Evolutionary conservation across 2,329 filamentous ascomycete species (phyloP), one percentile per base, ranked within the genome.

Genomic region (Pseudogymnoascus sp.): DNA sequence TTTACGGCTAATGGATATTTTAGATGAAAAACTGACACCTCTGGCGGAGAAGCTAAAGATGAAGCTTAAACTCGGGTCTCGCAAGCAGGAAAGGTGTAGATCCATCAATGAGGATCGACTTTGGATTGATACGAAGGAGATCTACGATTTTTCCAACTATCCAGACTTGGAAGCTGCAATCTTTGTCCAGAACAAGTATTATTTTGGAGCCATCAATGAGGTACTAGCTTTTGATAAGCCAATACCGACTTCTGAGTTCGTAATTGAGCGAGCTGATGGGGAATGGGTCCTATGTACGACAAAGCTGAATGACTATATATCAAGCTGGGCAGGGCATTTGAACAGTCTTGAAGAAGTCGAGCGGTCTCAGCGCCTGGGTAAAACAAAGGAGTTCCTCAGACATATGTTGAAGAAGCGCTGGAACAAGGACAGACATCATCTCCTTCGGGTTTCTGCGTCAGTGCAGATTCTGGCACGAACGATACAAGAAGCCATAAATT

Each of bases 81-180:
- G n/a, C 28, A 56, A 56, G 50, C n/a, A 56, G 7, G 50, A 56
- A 56, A 33, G 16, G 28, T 56, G 50, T 31, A 56, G 50, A 33
- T 56, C 25, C 10, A 56, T 56, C 7, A 28, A 56, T 33, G 50
- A 56, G 50, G 16, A 33, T 18, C 50, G 50, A 18, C 25, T 56
- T 18, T 56, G 50, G 50, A 18, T n/a, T 56, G 5, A 2, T 12
- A 12, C 1, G 16, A 18, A 33, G 8, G 6, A 56, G 2, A 10
- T 56, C 10, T 56, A 56, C 16, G 28, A 56, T 56, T 56, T 56
- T 33, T 56, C 50, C n/a, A 56, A 56, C 50, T 56, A 56, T 56
- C 50, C 10, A 33, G 50, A 56, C 50, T 33, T 56, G 5, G 50
- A 56, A 56, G 50, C 50, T 33, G 50, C 50, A 12, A 33, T 56